phyloP scores from a whole-genome alignment of 495 filamentous ascomycete genomes.

The Evernia prunastri region DNA sequence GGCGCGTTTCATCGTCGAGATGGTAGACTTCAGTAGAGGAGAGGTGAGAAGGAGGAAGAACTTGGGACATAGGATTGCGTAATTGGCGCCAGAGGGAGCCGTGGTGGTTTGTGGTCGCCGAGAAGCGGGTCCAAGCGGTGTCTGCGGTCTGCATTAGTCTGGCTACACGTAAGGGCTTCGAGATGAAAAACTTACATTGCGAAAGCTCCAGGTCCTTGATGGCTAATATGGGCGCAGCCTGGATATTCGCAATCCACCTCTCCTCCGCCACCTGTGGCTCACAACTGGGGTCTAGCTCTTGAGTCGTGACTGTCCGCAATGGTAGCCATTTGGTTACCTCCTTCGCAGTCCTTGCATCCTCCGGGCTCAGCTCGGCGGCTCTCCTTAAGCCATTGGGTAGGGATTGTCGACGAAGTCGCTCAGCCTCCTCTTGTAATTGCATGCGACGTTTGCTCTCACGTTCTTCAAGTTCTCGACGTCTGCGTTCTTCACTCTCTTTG shows the following conservation, averaged over 20 bases:
- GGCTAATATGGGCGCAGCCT: slow-evolving; percentile 66
- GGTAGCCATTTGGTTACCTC: slow-evolving; percentile 48
- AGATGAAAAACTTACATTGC: slow-evolving; percentile 51
- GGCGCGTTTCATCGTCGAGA: slow-evolving; percentile 37
- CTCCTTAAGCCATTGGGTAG: slow-evolving; percentile 45
- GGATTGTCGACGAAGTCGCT: slow-evolving; percentile 53
- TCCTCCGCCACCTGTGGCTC: slow-evolving; percentile 44
- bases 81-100: slow-evolving; percentile 49
- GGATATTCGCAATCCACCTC: slow-evolving; percentile 70
- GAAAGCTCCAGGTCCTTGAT: slow-evolving; percentile 69
- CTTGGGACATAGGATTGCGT: slow-evolving; percentile 44
- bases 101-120: slow-evolving; percentile 42
- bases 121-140: slow-evolving; percentile 58
- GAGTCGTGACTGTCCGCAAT: slow-evolving; percentile 43
- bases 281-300: slow-evolving; percentile 43
- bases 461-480: slow-evolving; percentile 42
- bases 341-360: slow-evolving; percentile 42
- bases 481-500: slow-evolving; percentile 52
- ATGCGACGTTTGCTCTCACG: slow-evolving; percentile 32
- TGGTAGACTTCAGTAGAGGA: slow-evolving; percentile 13
- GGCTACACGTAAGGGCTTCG: not conserved
- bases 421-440: slow-evolving; percentile 42
- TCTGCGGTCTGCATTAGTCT: slow-evolving; percentile 38
- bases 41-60: slow-evolving; percentile 26
- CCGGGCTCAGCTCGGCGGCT: slow-evolving; percentile 39